Evolutionary conservation across 768 basidiomycete species (phyloP).

Genomic region (Cantharellus anzutake): DNA sequence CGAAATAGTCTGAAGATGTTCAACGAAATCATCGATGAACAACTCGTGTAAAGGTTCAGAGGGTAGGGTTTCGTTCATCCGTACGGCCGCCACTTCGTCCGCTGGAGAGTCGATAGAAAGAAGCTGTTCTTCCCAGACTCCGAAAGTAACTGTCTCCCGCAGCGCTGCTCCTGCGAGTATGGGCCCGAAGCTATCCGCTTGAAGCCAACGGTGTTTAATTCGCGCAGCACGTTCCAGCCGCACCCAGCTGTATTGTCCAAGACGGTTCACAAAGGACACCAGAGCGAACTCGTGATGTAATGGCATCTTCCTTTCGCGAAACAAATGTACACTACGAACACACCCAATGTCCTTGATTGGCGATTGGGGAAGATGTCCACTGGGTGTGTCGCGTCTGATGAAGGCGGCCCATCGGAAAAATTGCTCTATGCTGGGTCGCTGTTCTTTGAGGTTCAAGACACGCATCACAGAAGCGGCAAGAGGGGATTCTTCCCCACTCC

Average conservation of each 20-base stretch:
- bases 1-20: background rate
- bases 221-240: background rate
- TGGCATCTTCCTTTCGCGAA: background rate
- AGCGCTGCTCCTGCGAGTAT: background rate
- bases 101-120: background rate
- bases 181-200: background rate
- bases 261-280: background rate
- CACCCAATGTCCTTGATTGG: background rate
- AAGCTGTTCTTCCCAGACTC: background rate
- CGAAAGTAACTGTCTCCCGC: background rate
- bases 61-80: background rate
- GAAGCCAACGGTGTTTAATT: background rate
- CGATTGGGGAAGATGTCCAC: too few relatives aligned
- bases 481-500: too few relatives aligned
- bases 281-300: background rate
- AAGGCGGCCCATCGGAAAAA: too few relatives aligned
- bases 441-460: too few relatives aligned
- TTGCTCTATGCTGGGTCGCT: too few relatives aligned
- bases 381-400: too few relatives aligned
- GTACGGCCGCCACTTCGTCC: background rate
- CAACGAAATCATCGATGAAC: background rate
- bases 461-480: too few relatives aligned
- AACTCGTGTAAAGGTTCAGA: background rate
- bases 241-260: background rate
- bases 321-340: background rate